Evolutionary conservation across 345 rosid species (phyloP).

Genomic region (Tarenaya hassleriana): DNA sequence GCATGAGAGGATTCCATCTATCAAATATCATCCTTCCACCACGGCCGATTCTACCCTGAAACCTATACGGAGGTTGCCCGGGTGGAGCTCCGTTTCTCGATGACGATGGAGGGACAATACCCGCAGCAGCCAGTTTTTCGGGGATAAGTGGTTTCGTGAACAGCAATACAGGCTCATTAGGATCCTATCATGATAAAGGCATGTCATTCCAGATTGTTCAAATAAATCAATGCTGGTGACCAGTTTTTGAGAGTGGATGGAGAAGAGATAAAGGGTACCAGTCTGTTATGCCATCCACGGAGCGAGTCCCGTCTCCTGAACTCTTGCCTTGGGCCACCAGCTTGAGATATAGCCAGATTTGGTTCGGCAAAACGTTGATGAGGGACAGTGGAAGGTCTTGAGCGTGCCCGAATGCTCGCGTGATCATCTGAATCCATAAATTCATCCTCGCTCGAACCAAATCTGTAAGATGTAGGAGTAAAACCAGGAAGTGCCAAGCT

Average conservation of each 20-base stretch:
- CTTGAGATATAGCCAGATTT: slow-evolving; percentile 36
- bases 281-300: slow-evolving; percentile 75
- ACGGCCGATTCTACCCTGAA: slow-evolving; percentile 88
- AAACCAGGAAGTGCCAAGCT: slow-evolving; percentile 64
- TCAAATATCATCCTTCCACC: slow-evolving; percentile 93
- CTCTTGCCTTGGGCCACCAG: slow-evolving; percentile 61
- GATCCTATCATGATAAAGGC: slow-evolving; percentile 46
- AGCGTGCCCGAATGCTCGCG: slow-evolving; percentile 47
- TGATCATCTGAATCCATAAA: slow-evolving; percentile 79
- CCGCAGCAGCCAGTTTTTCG: slow-evolving; percentile 79
- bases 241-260: not conserved
- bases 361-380: slow-evolving; percentile 45
- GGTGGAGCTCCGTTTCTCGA: slow-evolving; percentile 32
- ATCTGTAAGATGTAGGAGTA: slow-evolving; percentile 49
- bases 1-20: slow-evolving; percentile 89
- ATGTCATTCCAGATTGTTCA: not conserved
- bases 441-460: slow-evolving; percentile 86
- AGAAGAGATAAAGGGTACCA: slow-evolving; percentile 37
- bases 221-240: not conserved
- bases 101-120: slow-evolving; percentile 66
- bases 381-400: slow-evolving; percentile 39
- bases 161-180: slow-evolving; percentile 75
- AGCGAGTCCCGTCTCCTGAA: slow-evolving; percentile 50
- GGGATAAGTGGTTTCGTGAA: slow-evolving; percentile 90
- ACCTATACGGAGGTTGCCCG: slow-evolving; percentile 37